Conservation (phyloP, 2,329 filamentous ascomycete genomes). For the Sclerotinia minor region DNA sequence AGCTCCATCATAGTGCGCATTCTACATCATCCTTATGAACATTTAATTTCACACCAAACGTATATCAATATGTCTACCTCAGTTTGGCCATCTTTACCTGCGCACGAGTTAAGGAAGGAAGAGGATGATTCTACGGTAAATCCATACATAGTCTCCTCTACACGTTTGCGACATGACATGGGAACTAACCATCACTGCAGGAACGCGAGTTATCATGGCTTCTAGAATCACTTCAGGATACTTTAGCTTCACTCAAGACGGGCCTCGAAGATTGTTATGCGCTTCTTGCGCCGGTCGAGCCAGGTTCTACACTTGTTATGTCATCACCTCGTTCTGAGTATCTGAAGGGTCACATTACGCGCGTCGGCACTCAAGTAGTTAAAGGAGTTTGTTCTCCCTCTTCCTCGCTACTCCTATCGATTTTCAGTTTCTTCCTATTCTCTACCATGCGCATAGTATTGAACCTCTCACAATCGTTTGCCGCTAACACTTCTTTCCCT, state of each 20-base stretch:
- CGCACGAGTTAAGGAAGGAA: constrained; percentile 34
- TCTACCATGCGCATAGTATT: background rate
- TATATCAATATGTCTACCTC: constrained; percentile 31
- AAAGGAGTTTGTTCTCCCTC: constrained; percentile 67
- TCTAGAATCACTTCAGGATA: constrained; percentile 42
- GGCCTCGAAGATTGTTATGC: constrained; percentile 66
- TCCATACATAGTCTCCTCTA: background rate
- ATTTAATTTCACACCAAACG: background rate
- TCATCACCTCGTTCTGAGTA: constrained; percentile 84
- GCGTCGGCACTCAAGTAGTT: constrained; percentile 85
- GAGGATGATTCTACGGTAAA: constrained; percentile 40
- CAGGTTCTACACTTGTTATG: constrained; percentile 84
- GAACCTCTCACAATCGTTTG: background rate
- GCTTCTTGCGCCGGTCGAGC: constrained; percentile 79
- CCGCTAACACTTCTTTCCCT: background rate
- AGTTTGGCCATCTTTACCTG: constrained; percentile 39
- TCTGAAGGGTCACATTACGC: constrained; percentile 89
- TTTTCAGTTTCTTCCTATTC: background rate
- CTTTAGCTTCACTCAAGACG: constrained; percentile 37
- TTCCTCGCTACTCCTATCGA: background rate
- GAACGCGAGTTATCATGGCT: constrained; percentile 42
- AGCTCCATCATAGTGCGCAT: background rate
- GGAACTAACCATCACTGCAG: constrained; percentile 27
- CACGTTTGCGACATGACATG: background rate
- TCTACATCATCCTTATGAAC: constrained; percentile 3